Conservation (phyloP, 2,329 filamentous ascomycete species). For the Nigrospora sphaerica region DNA sequence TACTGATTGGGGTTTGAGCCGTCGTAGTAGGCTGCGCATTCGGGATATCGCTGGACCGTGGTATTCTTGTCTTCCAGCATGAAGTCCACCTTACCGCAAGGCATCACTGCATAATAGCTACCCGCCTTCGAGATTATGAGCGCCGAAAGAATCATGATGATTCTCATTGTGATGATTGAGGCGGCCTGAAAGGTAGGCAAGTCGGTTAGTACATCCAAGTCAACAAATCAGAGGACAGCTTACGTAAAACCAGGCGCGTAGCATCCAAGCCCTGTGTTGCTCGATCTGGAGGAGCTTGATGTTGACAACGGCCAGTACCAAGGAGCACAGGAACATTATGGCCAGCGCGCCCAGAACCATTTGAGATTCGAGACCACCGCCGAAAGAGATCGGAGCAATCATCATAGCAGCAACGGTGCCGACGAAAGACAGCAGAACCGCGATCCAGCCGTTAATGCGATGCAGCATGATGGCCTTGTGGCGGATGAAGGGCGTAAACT, state of each 20-base stretch:
- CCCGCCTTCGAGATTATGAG: conserved; percentile 24
- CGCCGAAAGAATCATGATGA: conserved; percentile 37
- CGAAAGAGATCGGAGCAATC: conserved; percentile 42
- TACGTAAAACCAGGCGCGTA: conserved; percentile 43
- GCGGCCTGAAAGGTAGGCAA: conserved; percentile 26
- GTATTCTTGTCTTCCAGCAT: conserved; percentile 21
- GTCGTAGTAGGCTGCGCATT: conserved; percentile 32
- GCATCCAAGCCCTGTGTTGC: conserved; percentile 57
- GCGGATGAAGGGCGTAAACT: conserved; percentile 40
- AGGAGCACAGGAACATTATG: conserved; percentile 33
- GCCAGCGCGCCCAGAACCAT: conserved; percentile 31
- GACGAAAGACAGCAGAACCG: conserved; percentile 39
- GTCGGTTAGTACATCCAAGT: not conserved
- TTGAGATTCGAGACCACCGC: conserved; percentile 44
- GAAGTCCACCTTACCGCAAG: conserved; percentile 42
- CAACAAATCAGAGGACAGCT: conserved; percentile 3
- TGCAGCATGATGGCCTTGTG: conserved; percentile 46
- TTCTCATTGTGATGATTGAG: conserved; percentile 42
- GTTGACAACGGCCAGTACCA: conserved; percentile 44
- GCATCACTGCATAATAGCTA: conserved; percentile 17
- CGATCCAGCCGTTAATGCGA: conserved; percentile 50
- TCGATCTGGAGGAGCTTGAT: conserved; percentile 55
- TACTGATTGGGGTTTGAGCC: conserved; percentile 15
- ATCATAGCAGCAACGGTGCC: conserved; percentile 44
- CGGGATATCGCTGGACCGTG: conserved; percentile 31